Evolutionary conservation across 257 asterid species (phyloP), one percentile per base, ranked within the genome.

Genomic region (Ocimum tenuiflorum): DNA sequence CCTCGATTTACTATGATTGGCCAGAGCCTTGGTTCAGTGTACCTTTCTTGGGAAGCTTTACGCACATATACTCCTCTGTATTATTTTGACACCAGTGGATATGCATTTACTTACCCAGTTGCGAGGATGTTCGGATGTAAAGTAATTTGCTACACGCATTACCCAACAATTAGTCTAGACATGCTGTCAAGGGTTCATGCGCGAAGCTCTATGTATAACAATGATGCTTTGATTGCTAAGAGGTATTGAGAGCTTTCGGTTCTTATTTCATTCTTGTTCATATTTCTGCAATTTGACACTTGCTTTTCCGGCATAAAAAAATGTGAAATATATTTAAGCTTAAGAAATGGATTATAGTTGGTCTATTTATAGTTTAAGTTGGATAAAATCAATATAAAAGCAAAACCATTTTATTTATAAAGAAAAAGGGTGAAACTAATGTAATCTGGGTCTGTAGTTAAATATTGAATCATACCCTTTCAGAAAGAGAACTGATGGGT

Each of bases 1-100:
- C 97, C 96, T 38, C 91, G 97, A 36, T 92, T 92, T 78, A 90
- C 97, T 27, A 87, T 90, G 96, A 88, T 92, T 76, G 95, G 99
- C 27, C 99, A 92, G 75, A 92, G 99, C 81, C 80, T 92, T 73
- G 96, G 99, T 65, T 92, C 99, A 33, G 83, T 92, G 50, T 86
- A 81, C 71, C 86, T 90, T 9, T 79, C 96, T 31, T 90, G 97
- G 97, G 95, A 94, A 83, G 95, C 99, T 72, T 79, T 94, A 75
- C 77, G 85, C 78, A 67, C 71, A 19, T 83, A 71, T 62, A 88
- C 95, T 50, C 96, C 96, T 45, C 35, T 68, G n/a, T 94, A 90
- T 82, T 90, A 79, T 83, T 63, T 90, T 24, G 99, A 94, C 74
- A 94, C 97, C 50, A 84, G 96, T 78, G 99, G 99, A 27, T 90